Conservation (phyloP, 2,329 filamentous ascomycete genomes). For the Stachybotrys chlorohalonatus region DNA sequence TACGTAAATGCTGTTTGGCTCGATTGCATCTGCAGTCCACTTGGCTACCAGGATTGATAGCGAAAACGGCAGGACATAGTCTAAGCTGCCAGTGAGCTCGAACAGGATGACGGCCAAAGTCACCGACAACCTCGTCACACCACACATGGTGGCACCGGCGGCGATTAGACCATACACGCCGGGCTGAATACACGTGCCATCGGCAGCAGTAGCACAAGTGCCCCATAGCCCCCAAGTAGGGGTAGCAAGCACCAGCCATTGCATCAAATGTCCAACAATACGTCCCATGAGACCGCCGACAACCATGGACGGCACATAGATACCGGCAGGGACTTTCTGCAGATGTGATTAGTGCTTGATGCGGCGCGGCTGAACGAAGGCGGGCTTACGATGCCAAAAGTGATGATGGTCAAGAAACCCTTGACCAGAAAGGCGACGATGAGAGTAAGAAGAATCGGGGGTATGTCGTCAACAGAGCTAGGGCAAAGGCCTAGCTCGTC, state of each 20-base stretch:
- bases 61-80: constrained; percentile 93
- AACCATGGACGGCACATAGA: constrained; percentile 98
- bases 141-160: constrained; percentile 95
- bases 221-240: constrained; percentile 67
- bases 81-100: constrained; percentile 86
- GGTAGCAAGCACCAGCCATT: constrained; percentile 69
- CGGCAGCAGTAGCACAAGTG: constrained; percentile 58
- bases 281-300: constrained; percentile 88
- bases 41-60: constrained; percentile 90
- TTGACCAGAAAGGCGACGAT: constrained; percentile 81
- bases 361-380: background rate
- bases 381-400: constrained; percentile 69
- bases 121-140: constrained; percentile 86
- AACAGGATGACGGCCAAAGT: constrained; percentile 93
- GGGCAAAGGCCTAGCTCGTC: constrained; percentile 71
- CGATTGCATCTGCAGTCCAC: constrained; percentile 93
- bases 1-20: constrained; percentile 88
- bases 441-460: constrained; percentile 62
- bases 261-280: constrained; percentile 75
- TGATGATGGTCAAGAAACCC: constrained; percentile 76
- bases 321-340: constrained; percentile 85
- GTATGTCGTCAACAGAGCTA: constrained; percentile 62
- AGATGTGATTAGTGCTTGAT: background rate
- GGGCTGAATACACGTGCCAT: constrained; percentile 82
- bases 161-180: constrained; percentile 96